phyloP scores from a whole-genome alignment of 192 early-diverging fungal genomes.

The Mortierella antarctica region DNA sequence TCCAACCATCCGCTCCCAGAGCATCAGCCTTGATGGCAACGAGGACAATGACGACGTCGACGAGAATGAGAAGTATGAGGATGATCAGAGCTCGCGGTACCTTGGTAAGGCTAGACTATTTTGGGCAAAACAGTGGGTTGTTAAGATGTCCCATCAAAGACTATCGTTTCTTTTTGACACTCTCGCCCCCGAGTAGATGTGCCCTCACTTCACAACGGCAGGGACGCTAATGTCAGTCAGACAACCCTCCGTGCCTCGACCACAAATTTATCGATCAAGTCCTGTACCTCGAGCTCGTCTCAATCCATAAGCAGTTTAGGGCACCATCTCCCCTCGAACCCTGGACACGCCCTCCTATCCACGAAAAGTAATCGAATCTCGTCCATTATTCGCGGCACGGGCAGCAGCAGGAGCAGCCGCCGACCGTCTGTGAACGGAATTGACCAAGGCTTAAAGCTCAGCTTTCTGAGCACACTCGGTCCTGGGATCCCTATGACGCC shows the following conservation, averaged over 20 bases:
- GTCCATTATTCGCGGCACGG: no score
- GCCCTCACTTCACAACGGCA: not conserved
- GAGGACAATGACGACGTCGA: not conserved
- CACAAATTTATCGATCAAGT: not conserved
- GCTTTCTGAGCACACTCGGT: slow-evolving; percentile 35
- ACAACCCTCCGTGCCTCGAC: slow-evolving; percentile 5
- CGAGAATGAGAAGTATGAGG: not conserved
- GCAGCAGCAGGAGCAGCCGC: no score
- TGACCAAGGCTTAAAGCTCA: slow-evolving; percentile 30
- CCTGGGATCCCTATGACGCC: slow-evolving; percentile 39
- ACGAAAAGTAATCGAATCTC: no score
- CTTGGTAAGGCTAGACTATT: no score
- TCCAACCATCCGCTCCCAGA: slow-evolving; percentile 2
- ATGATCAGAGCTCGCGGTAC: not conserved
- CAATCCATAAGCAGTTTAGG: no score
- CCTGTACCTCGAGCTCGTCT: no score
- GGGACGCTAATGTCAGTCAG: not conserved
- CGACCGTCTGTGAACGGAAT: slow-evolving; percentile 17
- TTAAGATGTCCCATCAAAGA: no score
- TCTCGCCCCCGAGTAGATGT: not conserved
- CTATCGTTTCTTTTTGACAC: no score
- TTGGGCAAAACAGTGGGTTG: no score
- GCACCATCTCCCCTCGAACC: no score
- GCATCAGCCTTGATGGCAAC: not conserved
- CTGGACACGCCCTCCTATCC: no score